Percentiles rank a stretch among this genome's conserved stretches.
These are phyloP conservation scores for Sarocladium kiliense DNA, from an alignment of 2,329 filamentous ascomycete genomes.

Conservation along the genomic window DNA sequence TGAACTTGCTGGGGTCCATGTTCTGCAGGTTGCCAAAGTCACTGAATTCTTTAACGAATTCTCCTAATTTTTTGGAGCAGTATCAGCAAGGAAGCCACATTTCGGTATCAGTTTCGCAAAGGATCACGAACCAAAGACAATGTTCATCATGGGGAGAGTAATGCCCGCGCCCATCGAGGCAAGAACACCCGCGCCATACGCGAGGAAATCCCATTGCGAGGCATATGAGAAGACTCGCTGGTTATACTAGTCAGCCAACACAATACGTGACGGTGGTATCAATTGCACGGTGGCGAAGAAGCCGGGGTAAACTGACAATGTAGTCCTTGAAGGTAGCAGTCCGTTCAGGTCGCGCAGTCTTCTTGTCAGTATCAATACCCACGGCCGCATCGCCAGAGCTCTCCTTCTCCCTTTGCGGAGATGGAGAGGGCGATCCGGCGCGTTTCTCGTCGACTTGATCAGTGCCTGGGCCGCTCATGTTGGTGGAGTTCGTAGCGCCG, in stretches of 20 bases:
- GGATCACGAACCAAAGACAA: constrained; percentile 44
- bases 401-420: not conserved
- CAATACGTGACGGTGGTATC: no score
- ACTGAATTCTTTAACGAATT: constrained; percentile 44
- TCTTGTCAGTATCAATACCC: constrained; percentile 17
- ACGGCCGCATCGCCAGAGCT: not conserved
- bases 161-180: constrained; percentile 48
- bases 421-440: not conserved
- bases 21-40: constrained; percentile 28
- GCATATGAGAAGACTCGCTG: constrained; percentile 50
- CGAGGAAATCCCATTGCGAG: constrained; percentile 43
- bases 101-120: not conserved
- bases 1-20: constrained; percentile 19
- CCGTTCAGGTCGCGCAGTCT: constrained; percentile 32
- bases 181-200: constrained; percentile 40
- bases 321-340: constrained; percentile 38
- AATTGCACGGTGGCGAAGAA: no score
- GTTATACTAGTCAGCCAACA: no score
- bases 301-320: constrained; percentile 16
- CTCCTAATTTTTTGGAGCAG: constrained; percentile 25
- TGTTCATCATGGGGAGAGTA: constrained; percentile 55
- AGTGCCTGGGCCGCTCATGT: not conserved
- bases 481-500: not conserved
- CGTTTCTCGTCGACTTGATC: not conserved
- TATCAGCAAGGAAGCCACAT: no score